phyloP scores from a whole-genome alignment of 1,284 basidiomycete species.

The Athelia sp. region DNA sequence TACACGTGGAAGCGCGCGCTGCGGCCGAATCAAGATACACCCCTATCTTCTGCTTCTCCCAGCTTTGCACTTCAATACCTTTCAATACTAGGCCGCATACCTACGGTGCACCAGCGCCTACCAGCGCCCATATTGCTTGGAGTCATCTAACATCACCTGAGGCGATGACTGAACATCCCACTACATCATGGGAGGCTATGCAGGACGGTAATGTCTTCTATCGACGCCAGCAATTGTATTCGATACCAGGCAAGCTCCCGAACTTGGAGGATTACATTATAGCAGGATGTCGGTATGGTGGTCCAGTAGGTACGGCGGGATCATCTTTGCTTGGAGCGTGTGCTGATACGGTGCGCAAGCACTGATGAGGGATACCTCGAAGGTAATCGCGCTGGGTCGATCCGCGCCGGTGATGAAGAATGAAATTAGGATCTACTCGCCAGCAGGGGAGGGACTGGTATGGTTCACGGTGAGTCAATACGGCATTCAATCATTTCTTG shows the following conservation, averaged over 20 bases:
- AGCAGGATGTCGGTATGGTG: slow-evolving; percentile 81
- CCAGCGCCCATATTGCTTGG: neutral
- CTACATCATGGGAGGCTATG: slow-evolving; percentile 75
- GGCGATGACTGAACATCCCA: slow-evolving; percentile 60
- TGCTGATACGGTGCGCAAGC: slow-evolving; percentile 41
- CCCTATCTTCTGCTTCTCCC: no score
- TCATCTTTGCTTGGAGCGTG: slow-evolving; percentile 1
- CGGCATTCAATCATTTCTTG: slow-evolving; percentile 12
- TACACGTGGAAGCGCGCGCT: no score
- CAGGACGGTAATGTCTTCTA: slow-evolving; percentile 78
- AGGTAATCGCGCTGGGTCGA: slow-evolving; percentile 72
- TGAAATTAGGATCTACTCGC: slow-evolving; percentile 73
- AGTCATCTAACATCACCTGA: slow-evolving; percentile 15
- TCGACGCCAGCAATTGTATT: slow-evolving; percentile 79
- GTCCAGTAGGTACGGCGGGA: slow-evolving; percentile 69
- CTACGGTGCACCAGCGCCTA: neutral
- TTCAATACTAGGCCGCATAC: neutral
- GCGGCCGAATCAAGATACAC: no score
- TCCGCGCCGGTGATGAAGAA: slow-evolving; percentile 64
- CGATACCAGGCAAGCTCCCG: slow-evolving; percentile 75
- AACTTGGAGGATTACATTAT: slow-evolving; percentile 80
- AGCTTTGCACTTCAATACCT: no score
- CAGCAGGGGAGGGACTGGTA: slow-evolving; percentile 63
- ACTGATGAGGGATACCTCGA: slow-evolving; percentile 81
- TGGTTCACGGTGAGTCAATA: slow-evolving; percentile 63